A percentile compares a stretch with the other conserved stretches of the same genome.
Evolutionary conservation across 2,329 filamentous ascomycete genomes (phyloP).

Genomic region (Emericellopsis atlantica): DNA sequence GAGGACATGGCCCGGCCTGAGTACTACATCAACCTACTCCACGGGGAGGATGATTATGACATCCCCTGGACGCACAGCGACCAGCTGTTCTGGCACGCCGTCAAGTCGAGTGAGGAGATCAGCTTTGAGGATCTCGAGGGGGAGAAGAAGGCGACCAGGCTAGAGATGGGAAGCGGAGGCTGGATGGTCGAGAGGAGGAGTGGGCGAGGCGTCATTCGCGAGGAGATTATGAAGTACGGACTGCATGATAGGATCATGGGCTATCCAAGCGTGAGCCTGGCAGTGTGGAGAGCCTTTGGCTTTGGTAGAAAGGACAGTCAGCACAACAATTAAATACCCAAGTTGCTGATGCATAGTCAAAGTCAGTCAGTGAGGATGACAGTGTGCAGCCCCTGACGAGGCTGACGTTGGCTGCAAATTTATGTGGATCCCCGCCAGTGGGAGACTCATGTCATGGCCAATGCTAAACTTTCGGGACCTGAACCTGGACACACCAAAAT

Average conservation of each 20-base stretch:
- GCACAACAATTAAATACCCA: no score
- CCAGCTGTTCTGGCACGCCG: slow-evolving; percentile 39
- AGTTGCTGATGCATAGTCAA: no score
- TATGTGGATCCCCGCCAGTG: no score
- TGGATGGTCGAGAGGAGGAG: slow-evolving; percentile 34
- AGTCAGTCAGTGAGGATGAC: no score
- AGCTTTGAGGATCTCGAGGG: slow-evolving; percentile 29
- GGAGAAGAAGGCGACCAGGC: slow-evolving; percentile 23
- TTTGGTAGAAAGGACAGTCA: not conserved
- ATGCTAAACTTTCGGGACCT: no score
- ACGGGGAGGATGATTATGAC: slow-evolving; percentile 37
- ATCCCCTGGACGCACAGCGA: slow-evolving; percentile 37
- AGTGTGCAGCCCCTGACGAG: no score
- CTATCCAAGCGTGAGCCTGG: slow-evolving; percentile 38
- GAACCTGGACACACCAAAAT: no score
- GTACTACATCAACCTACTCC: slow-evolving; percentile 34
- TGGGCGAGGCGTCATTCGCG: slow-evolving; percentile 31
- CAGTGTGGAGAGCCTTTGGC: slow-evolving; percentile 16
- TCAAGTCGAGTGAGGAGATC: slow-evolving; percentile 32
- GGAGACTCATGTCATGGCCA: no score
- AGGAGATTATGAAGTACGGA: slow-evolving; percentile 42
- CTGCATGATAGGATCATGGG: slow-evolving; percentile 47
- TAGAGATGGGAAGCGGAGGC: slow-evolving; percentile 32
- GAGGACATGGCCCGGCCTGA: slow-evolving; percentile 32
- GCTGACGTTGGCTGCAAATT: no score